Conservation (phyloP, 805 yeast genomes). For the Wickerhamiella australiensis region DNA sequence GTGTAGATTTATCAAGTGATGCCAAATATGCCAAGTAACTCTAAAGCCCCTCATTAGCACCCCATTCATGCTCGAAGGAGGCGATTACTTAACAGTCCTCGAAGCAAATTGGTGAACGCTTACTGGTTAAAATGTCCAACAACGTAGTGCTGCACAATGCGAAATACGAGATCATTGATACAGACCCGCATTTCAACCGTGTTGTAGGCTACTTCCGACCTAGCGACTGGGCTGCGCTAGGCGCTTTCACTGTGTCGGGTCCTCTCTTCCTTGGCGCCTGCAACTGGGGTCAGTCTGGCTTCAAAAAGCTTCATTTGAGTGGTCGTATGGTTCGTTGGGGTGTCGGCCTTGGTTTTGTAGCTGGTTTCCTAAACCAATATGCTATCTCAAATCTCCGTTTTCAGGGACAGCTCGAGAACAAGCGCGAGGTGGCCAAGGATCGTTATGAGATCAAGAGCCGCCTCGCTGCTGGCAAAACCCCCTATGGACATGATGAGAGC, state of each 20-base stretch:
- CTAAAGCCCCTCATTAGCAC: not conserved
- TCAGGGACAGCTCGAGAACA: constrained; percentile 66
- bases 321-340: constrained; percentile 52
- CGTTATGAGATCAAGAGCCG: constrained; percentile 59
- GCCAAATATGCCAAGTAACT: not conserved
- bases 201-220: constrained; percentile 64
- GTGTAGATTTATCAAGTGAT: too few relatives aligned
- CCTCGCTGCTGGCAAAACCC: constrained; percentile 51
- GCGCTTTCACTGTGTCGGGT: constrained; percentile 36
- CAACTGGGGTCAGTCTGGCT: constrained; percentile 40
- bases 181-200: constrained; percentile 62
- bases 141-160: constrained; percentile 24
- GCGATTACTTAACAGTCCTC: not conserved
- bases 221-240: constrained; percentile 48
- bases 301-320: constrained; percentile 38
- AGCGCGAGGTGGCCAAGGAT: constrained; percentile 57
- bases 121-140: constrained; percentile 16
- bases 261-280: constrained; percentile 37
- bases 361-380: constrained; percentile 67
- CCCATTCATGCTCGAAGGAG: not conserved
- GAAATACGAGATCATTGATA: constrained; percentile 45
- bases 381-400: constrained; percentile 55
- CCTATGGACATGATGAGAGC: constrained; percentile 47
- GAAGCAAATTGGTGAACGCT: constrained; percentile 6
- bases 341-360: constrained; percentile 48